Percentiles rank a stretch among this genome's conserved stretches.
phyloP scores from a whole-genome alignment of 192 early-diverging fungal genomes.

The Dissophora globulifera region DNA sequence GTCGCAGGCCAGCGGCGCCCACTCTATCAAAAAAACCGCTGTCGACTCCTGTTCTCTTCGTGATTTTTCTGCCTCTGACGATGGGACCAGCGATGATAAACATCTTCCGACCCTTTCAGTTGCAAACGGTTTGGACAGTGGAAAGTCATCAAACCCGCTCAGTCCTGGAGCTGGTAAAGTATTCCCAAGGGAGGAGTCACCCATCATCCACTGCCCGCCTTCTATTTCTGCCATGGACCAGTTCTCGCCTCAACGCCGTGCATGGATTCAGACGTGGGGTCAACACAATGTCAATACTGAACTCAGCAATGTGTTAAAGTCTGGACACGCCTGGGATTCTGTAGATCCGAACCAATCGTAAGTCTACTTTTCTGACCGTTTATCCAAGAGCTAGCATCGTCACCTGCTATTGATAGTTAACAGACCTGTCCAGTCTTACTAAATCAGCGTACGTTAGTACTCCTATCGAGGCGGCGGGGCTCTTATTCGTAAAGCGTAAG shows the following conservation, averaged over 20 bases:
- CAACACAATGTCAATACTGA: not conserved
- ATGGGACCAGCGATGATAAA: not conserved
- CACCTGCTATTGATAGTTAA: too few species aligned
- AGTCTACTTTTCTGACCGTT: too few species aligned
- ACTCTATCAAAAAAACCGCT: slow-evolving; percentile 2
- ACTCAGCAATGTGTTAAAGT: slow-evolving; percentile 9
- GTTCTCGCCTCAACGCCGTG: slow-evolving; percentile 18
- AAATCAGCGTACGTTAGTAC: not conserved
- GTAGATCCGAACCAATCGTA: slow-evolving; percentile 7
- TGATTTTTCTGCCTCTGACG: not conserved
- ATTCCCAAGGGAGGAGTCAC: slow-evolving; percentile 11
- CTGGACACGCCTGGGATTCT: slow-evolving; percentile 24
- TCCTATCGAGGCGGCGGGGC: slow-evolving; percentile 15
- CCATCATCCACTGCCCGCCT: slow-evolving; percentile 27
- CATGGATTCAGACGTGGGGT: slow-evolving; percentile 23
- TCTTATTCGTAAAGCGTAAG: slow-evolving; percentile 38
- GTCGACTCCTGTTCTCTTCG: not conserved
- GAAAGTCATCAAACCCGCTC: not conserved
- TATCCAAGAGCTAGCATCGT: too few species aligned
- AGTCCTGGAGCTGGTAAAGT: slow-evolving; percentile 16
- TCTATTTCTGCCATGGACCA: slow-evolving; percentile 19
- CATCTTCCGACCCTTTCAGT: too few species aligned
- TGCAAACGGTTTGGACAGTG: not conserved
- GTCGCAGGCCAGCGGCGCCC: not conserved
- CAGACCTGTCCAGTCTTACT: not conserved